Evolutionary conservation across 148 eudicot genomes (phyloP).

Genomic region (Bassia scoparia): DNA sequence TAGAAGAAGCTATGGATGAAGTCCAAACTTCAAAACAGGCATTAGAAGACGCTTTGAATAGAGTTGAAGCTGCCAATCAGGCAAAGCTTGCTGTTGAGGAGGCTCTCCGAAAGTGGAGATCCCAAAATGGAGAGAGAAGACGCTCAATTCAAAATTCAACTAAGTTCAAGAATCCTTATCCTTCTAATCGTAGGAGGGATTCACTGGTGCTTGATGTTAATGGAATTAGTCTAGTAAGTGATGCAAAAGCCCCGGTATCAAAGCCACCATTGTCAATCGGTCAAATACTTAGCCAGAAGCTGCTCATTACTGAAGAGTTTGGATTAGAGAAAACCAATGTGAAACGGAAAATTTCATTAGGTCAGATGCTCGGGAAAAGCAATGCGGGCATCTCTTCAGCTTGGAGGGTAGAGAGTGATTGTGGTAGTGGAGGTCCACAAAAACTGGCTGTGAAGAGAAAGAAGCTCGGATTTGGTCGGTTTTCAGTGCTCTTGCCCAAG

Average conservation of each 20-base stretch:
- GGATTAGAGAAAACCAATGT: constrained; percentile 39
- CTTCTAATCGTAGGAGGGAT: constrained; percentile 43
- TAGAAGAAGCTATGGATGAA: constrained; percentile 78
- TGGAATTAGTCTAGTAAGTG: constrained; percentile 39
- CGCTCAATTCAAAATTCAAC: constrained; percentile 52
- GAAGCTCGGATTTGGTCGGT: constrained; percentile 77
- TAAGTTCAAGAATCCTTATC: constrained; percentile 65
- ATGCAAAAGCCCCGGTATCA: constrained; percentile 41
- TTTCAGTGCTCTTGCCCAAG: constrained; percentile 59
- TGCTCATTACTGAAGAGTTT: constrained; percentile 71
- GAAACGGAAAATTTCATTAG: constrained; percentile 62
- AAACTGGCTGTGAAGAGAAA: constrained; percentile 58
- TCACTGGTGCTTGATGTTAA: constrained; percentile 50
- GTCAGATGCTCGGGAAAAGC: constrained; percentile 73
- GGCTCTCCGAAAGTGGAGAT: constrained; percentile 88
- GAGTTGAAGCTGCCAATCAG: constrained; percentile 65
- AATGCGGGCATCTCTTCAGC: constrained; percentile 29
- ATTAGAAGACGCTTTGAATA: constrained; percentile 69
- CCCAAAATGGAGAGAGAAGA: constrained; percentile 69
- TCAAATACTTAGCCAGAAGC: constrained; percentile 83
- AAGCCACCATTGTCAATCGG: constrained; percentile 79
- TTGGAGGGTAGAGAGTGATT: constrained; percentile 44
- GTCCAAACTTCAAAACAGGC: constrained; percentile 60
- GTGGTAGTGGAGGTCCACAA: constrained; percentile 18
- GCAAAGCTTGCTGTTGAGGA: constrained; percentile 79